Base-by-base conservation (phyloP, 139 green algal species). In the Micractinium conductrix region DNA sequence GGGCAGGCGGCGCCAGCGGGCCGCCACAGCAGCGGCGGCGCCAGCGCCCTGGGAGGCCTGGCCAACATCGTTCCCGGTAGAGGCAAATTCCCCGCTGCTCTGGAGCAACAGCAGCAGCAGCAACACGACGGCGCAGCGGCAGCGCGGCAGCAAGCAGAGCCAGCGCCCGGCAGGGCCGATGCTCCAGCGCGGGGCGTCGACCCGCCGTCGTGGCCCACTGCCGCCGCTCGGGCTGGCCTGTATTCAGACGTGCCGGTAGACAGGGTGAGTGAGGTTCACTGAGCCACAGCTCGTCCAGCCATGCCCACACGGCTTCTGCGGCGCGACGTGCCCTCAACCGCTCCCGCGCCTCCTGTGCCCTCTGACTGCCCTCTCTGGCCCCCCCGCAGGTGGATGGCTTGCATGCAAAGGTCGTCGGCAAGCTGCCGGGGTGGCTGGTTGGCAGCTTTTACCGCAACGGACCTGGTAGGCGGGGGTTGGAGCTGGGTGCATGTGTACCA, bases 391-490 rank as follows among this genome's bases (percentile, higher is more conserved):
- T 75, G 22, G 84, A 88, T 28, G 75, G 63, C 6, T n/a, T 88
- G 43, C 65, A 88, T 35, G 35, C 79, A 22, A 28, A 35, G 19
- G 74, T 88, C 40, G 5, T 42, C 5, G 84, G 84, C 73, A 80
- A 30, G 43, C 44, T 88, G 55, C 84, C 84, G 4, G 33, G 35
- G 21, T 88, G 84, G 84, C 74, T 88, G 50, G 21, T 53, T 1
- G 84, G 84, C 55, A 83, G 55, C 40, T 67, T 87, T 24, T 87
- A 78, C 24, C 55, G 83, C 42, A 87, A 87, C 33, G 83, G 83
- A 4, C 83, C 83, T 42, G 83, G 83, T n/a, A 40, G 40, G 1
- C 2, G 3, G 10, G 42, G 26, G 26, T 1, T 30, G 26, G 21
- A 60, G 43, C 2, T 12, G 67, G 45, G 42, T 0, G 14, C 28